A percentile compares a stretch with the other conserved stretches of the same genome.
Evolutionary conservation across 148 eudicot genomes (phyloP).

Genomic region (Cornus florida): DNA sequence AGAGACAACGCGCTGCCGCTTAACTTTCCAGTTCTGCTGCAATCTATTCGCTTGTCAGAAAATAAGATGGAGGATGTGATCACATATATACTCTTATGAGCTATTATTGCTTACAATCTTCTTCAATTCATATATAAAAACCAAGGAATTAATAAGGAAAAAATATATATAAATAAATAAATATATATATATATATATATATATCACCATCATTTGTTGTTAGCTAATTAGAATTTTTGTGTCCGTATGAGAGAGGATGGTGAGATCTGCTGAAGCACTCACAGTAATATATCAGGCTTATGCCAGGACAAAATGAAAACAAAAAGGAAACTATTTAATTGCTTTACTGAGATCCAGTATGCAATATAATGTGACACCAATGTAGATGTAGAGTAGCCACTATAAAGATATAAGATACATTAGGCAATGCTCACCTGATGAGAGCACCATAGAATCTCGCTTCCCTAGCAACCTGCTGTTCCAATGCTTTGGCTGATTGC

Average conservation of each 20-base stretch:
- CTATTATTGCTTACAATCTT: background rate
- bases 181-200: too few species aligned
- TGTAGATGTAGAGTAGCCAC: background rate
- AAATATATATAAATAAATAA: too few species aligned
- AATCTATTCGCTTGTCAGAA: slow-evolving; percentile 55
- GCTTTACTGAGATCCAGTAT: background rate
- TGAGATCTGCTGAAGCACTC: background rate
- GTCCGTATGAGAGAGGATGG: background rate
- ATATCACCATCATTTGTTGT: too few species aligned
- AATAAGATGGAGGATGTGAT: background rate
- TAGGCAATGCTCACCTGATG: slow-evolving; percentile 59
- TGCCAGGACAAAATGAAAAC: background rate
- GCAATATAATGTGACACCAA: background rate
- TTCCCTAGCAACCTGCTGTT: slow-evolving; percentile 85
- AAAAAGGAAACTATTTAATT: background rate
- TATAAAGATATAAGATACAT: background rate
- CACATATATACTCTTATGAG: background rate
- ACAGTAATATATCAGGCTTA: background rate
- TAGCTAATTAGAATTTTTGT: background rate
- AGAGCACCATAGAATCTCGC: slow-evolving; percentile 98
- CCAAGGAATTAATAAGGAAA: background rate
- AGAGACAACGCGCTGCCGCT: slow-evolving; percentile 80
- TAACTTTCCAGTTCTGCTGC: slow-evolving; percentile 99
- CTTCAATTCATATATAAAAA: background rate
- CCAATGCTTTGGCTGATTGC: slow-evolving; percentile 96